These are phyloP conservation scores for Globisporangium iwayamae DNA, from an alignment of 352 stramenopile genomes.

Conservation along the genomic window DNA sequence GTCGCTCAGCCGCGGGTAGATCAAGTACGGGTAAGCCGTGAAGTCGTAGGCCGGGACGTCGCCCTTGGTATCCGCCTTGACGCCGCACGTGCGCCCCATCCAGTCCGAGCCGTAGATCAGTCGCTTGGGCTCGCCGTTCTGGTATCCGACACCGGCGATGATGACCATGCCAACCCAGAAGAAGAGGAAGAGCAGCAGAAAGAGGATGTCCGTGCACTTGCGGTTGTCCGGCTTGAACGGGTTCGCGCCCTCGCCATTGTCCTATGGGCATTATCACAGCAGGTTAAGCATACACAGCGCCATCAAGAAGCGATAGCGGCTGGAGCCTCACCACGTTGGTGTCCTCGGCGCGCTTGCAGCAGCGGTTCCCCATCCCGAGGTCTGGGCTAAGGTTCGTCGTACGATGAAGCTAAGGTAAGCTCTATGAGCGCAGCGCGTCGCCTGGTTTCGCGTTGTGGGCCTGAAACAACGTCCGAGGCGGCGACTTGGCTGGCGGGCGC, in stretches of 20 bases:
- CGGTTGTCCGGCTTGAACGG: conserved; percentile 71
- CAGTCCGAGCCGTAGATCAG: conserved; percentile 75
- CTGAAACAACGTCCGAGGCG: not conserved
- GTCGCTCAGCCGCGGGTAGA: conserved; percentile 64
- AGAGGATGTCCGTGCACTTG: conserved; percentile 75
- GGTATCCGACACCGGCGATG: conserved; percentile 59
- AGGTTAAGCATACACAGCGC: not conserved
- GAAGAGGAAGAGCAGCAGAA: conserved; percentile 48
- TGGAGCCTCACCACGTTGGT: not conserved
- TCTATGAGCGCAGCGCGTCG: not conserved
- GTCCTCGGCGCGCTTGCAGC: conserved; percentile 21
- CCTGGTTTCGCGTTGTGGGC: not conserved
- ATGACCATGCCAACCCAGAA: conserved; percentile 67
- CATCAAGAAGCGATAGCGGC: too few species aligned
- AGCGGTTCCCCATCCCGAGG: conserved; percentile 23
- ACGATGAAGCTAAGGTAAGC: not conserved
- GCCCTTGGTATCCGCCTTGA: conserved; percentile 38
- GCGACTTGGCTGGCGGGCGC: not conserved
- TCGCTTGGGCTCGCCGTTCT: conserved; percentile 67
- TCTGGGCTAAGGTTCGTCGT: not conserved
- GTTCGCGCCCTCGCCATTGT: conserved; percentile 34
- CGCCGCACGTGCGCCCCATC: conserved; percentile 65
- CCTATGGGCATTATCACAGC: not conserved
- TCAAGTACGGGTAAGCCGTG: conserved; percentile 58
- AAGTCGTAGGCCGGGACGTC: conserved; percentile 58